Evolutionary conservation across 148 eudicot genomes (phyloP).

Genomic region (Chenopodium quinoa): DNA sequence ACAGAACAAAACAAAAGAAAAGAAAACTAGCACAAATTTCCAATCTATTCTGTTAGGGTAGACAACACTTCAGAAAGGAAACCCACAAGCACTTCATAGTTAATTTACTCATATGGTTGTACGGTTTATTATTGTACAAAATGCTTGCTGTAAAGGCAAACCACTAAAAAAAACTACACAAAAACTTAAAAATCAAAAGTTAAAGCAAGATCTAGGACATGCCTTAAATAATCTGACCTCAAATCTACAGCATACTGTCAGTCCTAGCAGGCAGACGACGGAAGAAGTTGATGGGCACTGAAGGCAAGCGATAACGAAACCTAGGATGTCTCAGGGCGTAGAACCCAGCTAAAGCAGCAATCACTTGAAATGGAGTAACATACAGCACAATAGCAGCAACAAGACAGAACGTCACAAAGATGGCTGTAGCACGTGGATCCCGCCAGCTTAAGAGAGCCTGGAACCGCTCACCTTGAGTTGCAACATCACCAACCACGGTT

Average conservation of each 20-base stretch:
- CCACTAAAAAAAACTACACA: neutral
- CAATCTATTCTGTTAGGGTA: no score
- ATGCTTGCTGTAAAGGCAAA: constrained; percentile 1
- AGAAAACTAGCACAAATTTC: no score
- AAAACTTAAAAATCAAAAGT: neutral
- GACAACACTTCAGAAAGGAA: no score
- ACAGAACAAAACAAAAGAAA: no score
- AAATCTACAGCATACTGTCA: constrained; percentile 73
- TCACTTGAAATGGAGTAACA: constrained; percentile 82
- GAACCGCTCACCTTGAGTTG: constrained; percentile 87
- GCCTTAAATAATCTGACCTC: constrained; percentile 23
- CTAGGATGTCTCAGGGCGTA: constrained; percentile 92
- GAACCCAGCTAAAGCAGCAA: constrained; percentile 68
- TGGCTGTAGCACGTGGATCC: constrained; percentile 89
- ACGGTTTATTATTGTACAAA: neutral
- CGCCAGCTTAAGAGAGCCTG: constrained; percentile 95
- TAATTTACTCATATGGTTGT: neutral
- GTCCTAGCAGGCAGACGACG: constrained; percentile 90
- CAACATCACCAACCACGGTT: constrained; percentile 86
- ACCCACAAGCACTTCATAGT: neutral
- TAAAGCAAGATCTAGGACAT: neutral
- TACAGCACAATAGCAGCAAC: constrained; percentile 68
- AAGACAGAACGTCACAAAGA: constrained; percentile 76
- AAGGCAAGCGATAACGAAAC: constrained; percentile 74
- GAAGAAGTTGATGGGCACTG: constrained; percentile 86